Evolutionary conservation across 306 rosid genomes (phyloP), one percentile per base, ranked within the genome.

Genomic region (Gillenia trifoliata): DNA sequence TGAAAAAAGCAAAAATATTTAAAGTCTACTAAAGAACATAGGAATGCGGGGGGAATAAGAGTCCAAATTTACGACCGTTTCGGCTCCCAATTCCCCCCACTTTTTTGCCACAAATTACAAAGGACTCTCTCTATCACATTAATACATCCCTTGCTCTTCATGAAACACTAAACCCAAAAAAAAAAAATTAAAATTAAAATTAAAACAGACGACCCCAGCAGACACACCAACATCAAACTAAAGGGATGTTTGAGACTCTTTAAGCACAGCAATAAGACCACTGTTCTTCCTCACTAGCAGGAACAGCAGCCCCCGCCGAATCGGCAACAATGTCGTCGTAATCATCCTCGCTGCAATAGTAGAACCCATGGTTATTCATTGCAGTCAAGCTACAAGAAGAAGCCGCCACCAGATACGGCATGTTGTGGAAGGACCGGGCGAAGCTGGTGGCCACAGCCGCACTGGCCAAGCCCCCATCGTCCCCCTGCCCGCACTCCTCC

Each of bases 231-330:
- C 73, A 66, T 16, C 68, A 73, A 52, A 13, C 23, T n/a, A 33
- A 47, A 65, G 83, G 74, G 72, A 63, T 65, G 41, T 47, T 57
- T 23, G 62, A 33, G 50, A 55, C 65, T 50, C 19, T 82, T 85
- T 83, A 92, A 71, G 90, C 93, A 66, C 61, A 75, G 72, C 89
- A 88, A 17, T 85, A 90, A 17, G 92, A 79, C 92, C 96, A 89
- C 79, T 82, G 86, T 66, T 91, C 93, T 34, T 86, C 93, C 26
- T 83, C 90, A 1, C 80, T 3, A 30, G 22, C 36, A 26, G 36
- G 8, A 45, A 5, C 55, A 26, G 9, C 86, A 9, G 76, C 61
- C 52, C 52, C 52, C 41, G 71, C 78, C 30, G 86, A 82, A 72
- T 83, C 93, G 28, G 80, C 79, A 72, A 65, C 82, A 68, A 70